These are phyloP conservation scores for Pseudogymnoascus sp. DNA, from an alignment of 2,329 filamentous ascomycete species.

Conservation along the genomic window DNA sequence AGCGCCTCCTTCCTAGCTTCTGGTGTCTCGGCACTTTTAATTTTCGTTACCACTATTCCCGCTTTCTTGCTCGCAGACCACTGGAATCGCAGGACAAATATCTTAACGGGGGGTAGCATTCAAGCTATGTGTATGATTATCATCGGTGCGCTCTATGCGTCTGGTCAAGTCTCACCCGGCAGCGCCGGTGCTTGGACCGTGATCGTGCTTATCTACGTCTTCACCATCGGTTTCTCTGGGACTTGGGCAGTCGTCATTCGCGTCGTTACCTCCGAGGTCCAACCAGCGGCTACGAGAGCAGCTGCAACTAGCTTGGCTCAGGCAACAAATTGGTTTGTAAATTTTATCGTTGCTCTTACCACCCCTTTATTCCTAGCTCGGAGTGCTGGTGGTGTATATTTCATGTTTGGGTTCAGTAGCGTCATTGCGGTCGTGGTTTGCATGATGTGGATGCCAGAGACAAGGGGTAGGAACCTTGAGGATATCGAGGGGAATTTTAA, in stretches of 20 bases:
- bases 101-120: constrained; percentile 47
- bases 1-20: constrained; percentile 55
- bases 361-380: constrained; percentile 29
- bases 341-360: constrained; percentile 31
- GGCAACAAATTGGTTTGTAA: constrained; percentile 38
- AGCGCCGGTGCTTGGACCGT: constrained; percentile 43
- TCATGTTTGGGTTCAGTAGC: constrained; percentile 26
- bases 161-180: constrained; percentile 35
- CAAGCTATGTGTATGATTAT: constrained; percentile 47
- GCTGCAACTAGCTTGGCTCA: constrained; percentile 48
- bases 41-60: constrained; percentile 51
- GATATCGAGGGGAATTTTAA: constrained; percentile 17
- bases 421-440: constrained; percentile 23
- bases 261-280: constrained; percentile 54
- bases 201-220: constrained; percentile 44
- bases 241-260: constrained; percentile 52
- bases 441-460: constrained; percentile 24
- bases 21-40: constrained; percentile 53
- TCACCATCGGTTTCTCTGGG: constrained; percentile 40
- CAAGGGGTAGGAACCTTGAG: constrained; percentile 23
- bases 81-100: constrained; percentile 50
- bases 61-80: constrained; percentile 50
- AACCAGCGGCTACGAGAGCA: constrained; percentile 48
- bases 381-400: constrained; percentile 25
- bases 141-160: constrained; percentile 49